Base-by-base conservation (phyloP, 176 grass and related monocot species). In the Triticum turgidum region DNA sequence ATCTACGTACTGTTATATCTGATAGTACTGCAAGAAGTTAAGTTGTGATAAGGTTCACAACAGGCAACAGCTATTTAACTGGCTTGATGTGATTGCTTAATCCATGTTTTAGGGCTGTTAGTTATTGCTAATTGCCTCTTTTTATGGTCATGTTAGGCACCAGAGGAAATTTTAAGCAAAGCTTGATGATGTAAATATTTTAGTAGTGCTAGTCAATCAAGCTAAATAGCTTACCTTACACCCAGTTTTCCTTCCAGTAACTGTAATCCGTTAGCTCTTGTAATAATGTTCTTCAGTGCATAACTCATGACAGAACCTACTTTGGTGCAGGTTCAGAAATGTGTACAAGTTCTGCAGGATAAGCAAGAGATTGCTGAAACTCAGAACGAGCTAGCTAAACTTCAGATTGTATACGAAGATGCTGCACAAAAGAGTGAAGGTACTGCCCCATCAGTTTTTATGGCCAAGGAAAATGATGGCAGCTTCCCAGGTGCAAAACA, bases 281-380 rank as follows among this genome's bases (percentile, higher is more conserved):
- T 61, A 8, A 77, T 61, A 8, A 77, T 87, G 51, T 82, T 72
- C 29, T 33, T 65, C 38, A 59, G 9, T 39, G 34, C 32, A 47
- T 29, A 21, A 65, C 69, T 56, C 13, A 76, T 81, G 71, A 68
- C 2, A 14, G 22, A 7, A 6, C 11, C 15, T 88, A 79, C 32
- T 79, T 95, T 80, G 14, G 11, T 80, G 47, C 93, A 99, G 94
- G 89, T 99, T 76, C 92, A 93, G 78, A 93, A 92, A 85, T 93
- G 85, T 61, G 87, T 99, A 61, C 92, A 94, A 52, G 86, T 94
- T 15, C 61, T 99, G 69, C 92, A 95, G 86, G 92, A 99, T 65
- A 94, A 91, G 72, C 97, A 99, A 73, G 97, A 97, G 41, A 80
- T 94, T 58, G 85, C 87, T 80, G 94, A 97, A 69, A 29, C 92